phyloP scores from a whole-genome alignment of 495 filamentous ascomycete genomes.

The Penicillium steckii region DNA sequence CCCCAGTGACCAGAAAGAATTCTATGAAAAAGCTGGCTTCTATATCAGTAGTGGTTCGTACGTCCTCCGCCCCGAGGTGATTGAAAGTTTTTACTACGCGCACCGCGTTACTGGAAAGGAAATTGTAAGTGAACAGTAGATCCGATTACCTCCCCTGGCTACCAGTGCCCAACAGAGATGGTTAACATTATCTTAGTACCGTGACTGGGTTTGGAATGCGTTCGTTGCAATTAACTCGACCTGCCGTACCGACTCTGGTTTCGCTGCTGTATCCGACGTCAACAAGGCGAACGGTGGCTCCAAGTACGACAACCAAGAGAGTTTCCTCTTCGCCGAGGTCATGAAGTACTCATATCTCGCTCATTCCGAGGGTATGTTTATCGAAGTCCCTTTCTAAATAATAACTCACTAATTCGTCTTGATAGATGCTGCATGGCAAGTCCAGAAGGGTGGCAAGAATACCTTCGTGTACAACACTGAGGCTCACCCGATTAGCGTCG shows the following conservation, averaged over 20 bases:
- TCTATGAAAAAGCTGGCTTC: slow-evolving; percentile 69
- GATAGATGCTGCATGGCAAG: slow-evolving; percentile 65
- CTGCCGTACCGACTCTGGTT: slow-evolving; percentile 64
- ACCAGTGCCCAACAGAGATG: background rate
- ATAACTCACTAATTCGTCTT: slow-evolving; percentile 10
- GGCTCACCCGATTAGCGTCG: slow-evolving; percentile 71
- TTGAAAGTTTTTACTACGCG: slow-evolving; percentile 88
- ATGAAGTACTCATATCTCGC: slow-evolving; percentile 83
- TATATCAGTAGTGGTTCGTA: slow-evolving; percentile 66
- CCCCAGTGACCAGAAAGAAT: slow-evolving; percentile 47
- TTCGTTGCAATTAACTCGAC: slow-evolving; percentile 69
- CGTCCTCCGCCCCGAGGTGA: slow-evolving; percentile 76
- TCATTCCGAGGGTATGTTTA: slow-evolving; percentile 40
- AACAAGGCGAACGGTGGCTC: slow-evolving; percentile 59
- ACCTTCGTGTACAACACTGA: slow-evolving; percentile 83
- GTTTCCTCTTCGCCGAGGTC: slow-evolving; percentile 88
- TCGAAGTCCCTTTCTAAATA: background rate
- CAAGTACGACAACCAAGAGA: slow-evolving; percentile 73
- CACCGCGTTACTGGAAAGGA: slow-evolving; percentile 72
- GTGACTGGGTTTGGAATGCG: slow-evolving; percentile 83
- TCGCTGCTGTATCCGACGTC: slow-evolving; percentile 64
- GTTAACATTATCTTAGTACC: slow-evolving; percentile 53
- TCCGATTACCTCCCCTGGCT: background rate
- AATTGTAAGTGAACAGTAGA: slow-evolving; percentile 26
- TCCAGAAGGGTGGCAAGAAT: slow-evolving; percentile 55